Evolutionary conservation across 345 rosid species (phyloP).

Genomic region (Hevea brasiliensis): DNA sequence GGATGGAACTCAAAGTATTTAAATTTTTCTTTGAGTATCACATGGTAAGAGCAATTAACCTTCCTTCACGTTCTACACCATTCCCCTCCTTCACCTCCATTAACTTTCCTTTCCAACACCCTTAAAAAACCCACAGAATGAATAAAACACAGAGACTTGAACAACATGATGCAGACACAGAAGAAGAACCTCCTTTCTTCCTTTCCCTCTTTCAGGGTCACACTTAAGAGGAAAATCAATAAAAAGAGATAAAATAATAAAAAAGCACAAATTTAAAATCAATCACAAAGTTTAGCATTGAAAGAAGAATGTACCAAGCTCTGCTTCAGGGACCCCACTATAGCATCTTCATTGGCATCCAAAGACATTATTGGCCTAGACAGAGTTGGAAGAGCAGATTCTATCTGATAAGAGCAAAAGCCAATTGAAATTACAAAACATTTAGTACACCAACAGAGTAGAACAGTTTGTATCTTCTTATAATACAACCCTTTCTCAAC

Average conservation of each 20-base stretch:
- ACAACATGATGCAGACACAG: neutral
- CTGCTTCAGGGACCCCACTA: conserved; percentile 86
- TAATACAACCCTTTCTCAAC: neutral
- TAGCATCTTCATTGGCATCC: conserved; percentile 96
- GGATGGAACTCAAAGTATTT: too few relatives aligned
- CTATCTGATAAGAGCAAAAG: conserved; percentile 60
- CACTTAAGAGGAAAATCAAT: neutral
- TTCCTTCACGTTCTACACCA: too few relatives aligned
- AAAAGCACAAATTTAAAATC: neutral
- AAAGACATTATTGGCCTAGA: conserved; percentile 94
- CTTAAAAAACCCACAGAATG: too few relatives aligned
- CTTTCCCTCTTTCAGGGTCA: neutral
- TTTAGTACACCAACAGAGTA: conserved; percentile 11
- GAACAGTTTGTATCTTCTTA: neutral
- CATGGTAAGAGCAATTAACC: too few relatives aligned
- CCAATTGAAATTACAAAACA: conserved; percentile 11
- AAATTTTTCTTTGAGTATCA: too few relatives aligned
- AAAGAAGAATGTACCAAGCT: conserved; percentile 64
- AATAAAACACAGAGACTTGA: too few relatives aligned
- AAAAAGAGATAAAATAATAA: neutral
- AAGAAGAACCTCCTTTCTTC: neutral
- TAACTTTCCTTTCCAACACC: too few relatives aligned
- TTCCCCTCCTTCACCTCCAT: too few relatives aligned
- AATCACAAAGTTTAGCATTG: neutral
- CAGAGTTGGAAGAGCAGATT: conserved; percentile 83